Base-by-base conservation (phyloP, 371 early-diverging fungal species). In the Saksenaea vasiformis region DNA sequence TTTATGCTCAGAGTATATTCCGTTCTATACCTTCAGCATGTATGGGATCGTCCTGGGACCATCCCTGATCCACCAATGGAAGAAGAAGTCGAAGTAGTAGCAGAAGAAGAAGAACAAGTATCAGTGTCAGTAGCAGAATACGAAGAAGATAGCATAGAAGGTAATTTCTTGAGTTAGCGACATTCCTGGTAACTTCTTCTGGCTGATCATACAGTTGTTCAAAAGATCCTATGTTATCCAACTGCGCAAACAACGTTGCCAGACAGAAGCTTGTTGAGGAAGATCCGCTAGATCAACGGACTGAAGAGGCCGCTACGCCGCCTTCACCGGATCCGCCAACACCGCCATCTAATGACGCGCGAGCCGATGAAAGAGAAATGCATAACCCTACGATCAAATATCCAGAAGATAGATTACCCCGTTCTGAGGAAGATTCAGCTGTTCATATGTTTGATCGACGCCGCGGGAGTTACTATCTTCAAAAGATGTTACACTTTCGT, bases 1-100 rank as follows among this genome's bases (percentile, higher is more conserved):
- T 41, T 9, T 35, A 65, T 65, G 65, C 43, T 65, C 43, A 58
- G 65, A 28, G 57, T 65, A 31, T 65, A 65, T 14, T 65, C 65
- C 36, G 53, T 65, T 14, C 17, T 65, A 39, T 47, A 59, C 2
- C 60, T 65, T 19, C 60, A 65, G 24, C 65, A 65, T 28, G 60
- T 65, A 15, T 65, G 65, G 65, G 54, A 39, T 64, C 71, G 43
- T 67, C 68, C 31, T 66, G 56, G 8, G 5, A 5, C 7, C 22
- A 22, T n/a, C 22, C 51, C 51, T 19, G 24, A 47, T 22, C 27
- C 19, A 47, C 31, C 4, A 14, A 5, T 17, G 14, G 51, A 4
- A 47, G 19, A 47, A 3, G 51, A n/a, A n/a, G n/a, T n/a, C n/a
- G n/a, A n/a, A n/a, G n/a, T n/a, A n/a, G n/a, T n/a, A n/a, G n/a